Base-by-base conservation (phyloP, 768 basidiomycete species). In the Tylopilus sp. region DNA sequence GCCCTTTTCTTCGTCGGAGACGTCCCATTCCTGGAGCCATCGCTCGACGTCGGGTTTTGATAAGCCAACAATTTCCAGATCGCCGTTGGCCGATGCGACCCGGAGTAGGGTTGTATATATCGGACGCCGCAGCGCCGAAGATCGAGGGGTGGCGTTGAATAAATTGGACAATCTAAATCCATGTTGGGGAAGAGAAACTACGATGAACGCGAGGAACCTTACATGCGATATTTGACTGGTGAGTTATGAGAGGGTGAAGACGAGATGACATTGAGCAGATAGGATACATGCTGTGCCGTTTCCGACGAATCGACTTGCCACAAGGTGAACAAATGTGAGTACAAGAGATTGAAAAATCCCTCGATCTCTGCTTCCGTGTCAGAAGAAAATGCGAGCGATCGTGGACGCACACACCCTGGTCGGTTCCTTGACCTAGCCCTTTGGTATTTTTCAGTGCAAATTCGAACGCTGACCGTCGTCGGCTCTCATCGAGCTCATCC, bases 291-390 rank as follows among this genome's bases (percentile, higher is more conserved):
- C 47, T 75, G 66, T 60, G 73, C 79, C n/a, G 74, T 74, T 66
- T 85, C 82, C 17, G 79, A 64, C 6, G 82, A 77, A 50, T 80
- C 76, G 42, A 71, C 53, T 7, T 80, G 69, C 69, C 80, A 85
- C 22, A 88, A 71, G 10, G 77, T 68, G 56, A 88, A 77, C 35
- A 91, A 63, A 70, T 91, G 88, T 3, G 89, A 79, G 61, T 80
- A 86, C 39, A 92, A 65, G 30, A 92, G 76, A 68, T 91, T 91
- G 76, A 91, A 92, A 69, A 91, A 92, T 18, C 91, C 91, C 71
- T 92, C 89, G 56, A 83, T 82, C 71, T 93, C 86, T 88, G 65
- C 21, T 39, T 20, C 28, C 47, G 26, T 26, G 36, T 61, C 6
- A 61, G 33, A 33, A 55, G 18, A 15, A 20, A 26, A 46, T n/a